A percentile compares a stretch with the other conserved stretches of the same genome.
Conservation (phyloP, 768 basidiomycete genomes). For the Gymnopilus junonius region DNA sequence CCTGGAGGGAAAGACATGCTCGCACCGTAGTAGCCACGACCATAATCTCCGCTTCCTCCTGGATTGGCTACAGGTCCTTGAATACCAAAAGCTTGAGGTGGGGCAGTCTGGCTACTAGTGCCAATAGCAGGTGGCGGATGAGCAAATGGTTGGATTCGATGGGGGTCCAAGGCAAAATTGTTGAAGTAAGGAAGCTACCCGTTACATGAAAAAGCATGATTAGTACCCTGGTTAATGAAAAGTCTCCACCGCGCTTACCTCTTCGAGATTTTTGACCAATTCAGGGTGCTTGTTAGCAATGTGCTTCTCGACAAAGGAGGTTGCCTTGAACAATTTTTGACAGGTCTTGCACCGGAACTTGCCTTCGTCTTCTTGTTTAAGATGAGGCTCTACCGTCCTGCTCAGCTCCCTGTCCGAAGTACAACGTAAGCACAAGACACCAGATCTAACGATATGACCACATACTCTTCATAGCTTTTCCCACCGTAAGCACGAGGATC, state of each 20-base stretch:
- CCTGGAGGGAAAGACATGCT: slow-evolving; percentile 22
- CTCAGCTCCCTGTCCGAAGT: slow-evolving; percentile 70
- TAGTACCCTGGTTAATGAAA: background rate
- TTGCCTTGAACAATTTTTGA: slow-evolving; percentile 96
- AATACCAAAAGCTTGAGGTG: slow-evolving; percentile 86
- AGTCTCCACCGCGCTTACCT: slow-evolving; percentile 53
- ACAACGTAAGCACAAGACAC: slow-evolving; percentile 7
- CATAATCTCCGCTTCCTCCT: slow-evolving; percentile 34
- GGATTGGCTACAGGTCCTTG: slow-evolving; percentile 59
- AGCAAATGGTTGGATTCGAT: slow-evolving; percentile 84
- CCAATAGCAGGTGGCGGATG: slow-evolving; percentile 74
- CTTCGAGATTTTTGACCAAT: slow-evolving; percentile 79
- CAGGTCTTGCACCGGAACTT: slow-evolving; percentile 98
- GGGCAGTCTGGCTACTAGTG: slow-evolving; percentile 70
- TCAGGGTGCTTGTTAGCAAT: slow-evolving; percentile 94
- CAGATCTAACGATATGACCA: background rate
- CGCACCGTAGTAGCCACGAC: slow-evolving; percentile 41
- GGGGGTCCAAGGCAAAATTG: slow-evolving; percentile 95
- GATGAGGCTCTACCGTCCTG: slow-evolving; percentile 74
- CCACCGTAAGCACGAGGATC: slow-evolving; percentile 91
- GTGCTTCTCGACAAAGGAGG: slow-evolving; percentile 97
- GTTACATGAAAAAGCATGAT: slow-evolving; percentile 12
- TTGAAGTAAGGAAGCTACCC: slow-evolving; percentile 87
- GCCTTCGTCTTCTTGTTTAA: slow-evolving; percentile 96
- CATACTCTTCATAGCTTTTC: slow-evolving; percentile 86